Base-by-base conservation (phyloP, 208 protist species). In the Phytomonas francai region DNA sequence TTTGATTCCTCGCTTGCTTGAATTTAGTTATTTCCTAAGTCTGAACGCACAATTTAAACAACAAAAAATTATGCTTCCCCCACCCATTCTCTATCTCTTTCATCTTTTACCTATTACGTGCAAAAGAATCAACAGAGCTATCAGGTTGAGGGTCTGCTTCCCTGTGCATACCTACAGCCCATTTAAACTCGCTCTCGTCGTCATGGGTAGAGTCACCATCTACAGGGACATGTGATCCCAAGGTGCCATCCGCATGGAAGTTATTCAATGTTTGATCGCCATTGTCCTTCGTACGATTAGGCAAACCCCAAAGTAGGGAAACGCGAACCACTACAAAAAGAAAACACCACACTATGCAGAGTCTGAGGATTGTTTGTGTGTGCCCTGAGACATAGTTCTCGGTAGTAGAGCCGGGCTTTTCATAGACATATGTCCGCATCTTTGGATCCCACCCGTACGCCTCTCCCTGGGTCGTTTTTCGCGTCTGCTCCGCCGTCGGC, bases 341-440 rank as follows among this genome's bases (percentile, higher is more conserved):
- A 49, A 84, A 79, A 45, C 83, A 84, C 65, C 74, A 76, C 31
- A 80, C 61, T 61, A 89, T 80, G 59, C 80, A 81, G 22, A 89
- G 19, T 31, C 81, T 74, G 49, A 92, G 54, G 19, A 80, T 56
- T 32, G 71, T 80, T 54, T 87, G 74, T 2, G 83, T 89, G 27
- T 85, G 72, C 5, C 78, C 74, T 3, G 74, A 65, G 2, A 93
- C 84, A 61, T 93, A 93, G 54, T 81, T 81, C 49, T 93, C 87
- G 31, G 77, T 84, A 22, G 87, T 90, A 19, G 84, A 90, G 11
- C 87, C 87, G 3, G 87, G 87, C 82, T 85, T 56, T 68, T 93
- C 87, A 67, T 93, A 93, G 22, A 86, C 82, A 67, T 93, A 93
- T 76, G 81, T 90, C 42, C 84, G 81, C 72, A 70, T 72, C 71